phyloP scores from a whole-genome alignment of 352 stramenopile species.

The Globisporangium alternatum region DNA sequence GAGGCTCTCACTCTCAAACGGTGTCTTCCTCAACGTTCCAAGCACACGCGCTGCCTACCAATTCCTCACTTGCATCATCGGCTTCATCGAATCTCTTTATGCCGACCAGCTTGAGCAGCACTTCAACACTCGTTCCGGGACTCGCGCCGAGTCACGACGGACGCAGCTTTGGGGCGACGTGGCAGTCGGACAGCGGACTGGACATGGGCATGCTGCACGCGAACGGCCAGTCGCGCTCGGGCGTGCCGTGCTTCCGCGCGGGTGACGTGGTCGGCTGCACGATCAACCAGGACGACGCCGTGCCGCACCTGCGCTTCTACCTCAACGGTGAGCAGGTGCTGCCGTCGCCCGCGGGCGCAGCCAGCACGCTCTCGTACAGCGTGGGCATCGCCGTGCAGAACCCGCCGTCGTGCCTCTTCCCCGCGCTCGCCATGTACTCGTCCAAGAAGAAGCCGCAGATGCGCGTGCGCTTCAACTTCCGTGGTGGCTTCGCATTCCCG shows the following conservation, averaged over 20 bases:
- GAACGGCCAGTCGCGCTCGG: conserved; percentile 64
- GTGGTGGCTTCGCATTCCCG: conserved; percentile 63
- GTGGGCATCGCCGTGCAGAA: conserved; percentile 50
- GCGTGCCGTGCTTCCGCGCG: conserved; percentile 57
- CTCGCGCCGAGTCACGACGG: conserved; percentile 54
- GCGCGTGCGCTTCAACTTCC: conserved; percentile 77
- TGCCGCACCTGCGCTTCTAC: conserved; percentile 71
- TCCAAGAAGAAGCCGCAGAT: conserved; percentile 65
- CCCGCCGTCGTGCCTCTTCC: conserved; percentile 56
- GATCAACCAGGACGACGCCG: conserved; percentile 68
- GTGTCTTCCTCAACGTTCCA: neutral
- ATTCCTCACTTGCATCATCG: neutral
- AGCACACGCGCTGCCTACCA: neutral
- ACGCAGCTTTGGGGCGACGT: conserved; percentile 65
- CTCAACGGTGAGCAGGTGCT: conserved; percentile 70
- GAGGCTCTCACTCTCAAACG: neutral
- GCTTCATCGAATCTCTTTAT: neutral
- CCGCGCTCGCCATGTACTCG: conserved; percentile 77
- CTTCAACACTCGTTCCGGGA: conserved; percentile 43
- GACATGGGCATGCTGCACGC: conserved; percentile 75
- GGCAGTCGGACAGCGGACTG: conserved; percentile 67
- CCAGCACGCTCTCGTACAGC: conserved; percentile 3
- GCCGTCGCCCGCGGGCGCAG: conserved; percentile 19
- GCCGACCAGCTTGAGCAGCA: neutral
- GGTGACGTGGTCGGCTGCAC: conserved; percentile 73